These are phyloP conservation scores for Gossypium australe DNA, from an alignment of 345 rosid genomes.

Conservation along the genomic window DNA sequence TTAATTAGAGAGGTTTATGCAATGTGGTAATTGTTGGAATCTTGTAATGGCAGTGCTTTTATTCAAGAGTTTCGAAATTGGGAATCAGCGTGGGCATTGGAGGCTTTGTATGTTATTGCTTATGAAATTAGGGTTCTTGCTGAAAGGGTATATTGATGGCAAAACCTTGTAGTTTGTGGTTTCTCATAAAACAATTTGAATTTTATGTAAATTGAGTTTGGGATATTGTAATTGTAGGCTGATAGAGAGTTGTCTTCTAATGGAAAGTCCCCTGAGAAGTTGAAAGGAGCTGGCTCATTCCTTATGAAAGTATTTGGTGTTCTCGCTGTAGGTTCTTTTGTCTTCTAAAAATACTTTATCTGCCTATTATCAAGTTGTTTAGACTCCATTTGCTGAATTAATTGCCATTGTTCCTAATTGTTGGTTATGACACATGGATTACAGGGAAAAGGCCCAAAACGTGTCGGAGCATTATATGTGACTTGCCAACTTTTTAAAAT, in stretches of 20 bases:
- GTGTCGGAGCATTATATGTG: conserved; percentile 90
- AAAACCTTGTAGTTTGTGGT: background rate
- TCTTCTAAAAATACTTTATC: background rate
- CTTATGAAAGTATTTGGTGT: conserved; percentile 95
- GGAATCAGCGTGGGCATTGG: conserved; percentile 97
- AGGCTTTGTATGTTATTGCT: conserved; percentile 73
- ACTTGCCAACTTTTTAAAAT: conserved; percentile 93
- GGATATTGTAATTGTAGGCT: conserved; percentile 47
- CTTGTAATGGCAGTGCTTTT: conserved; percentile 54
- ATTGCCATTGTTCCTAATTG: conserved; percentile 5
- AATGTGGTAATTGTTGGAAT: background rate
- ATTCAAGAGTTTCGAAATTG: conserved; percentile 98
- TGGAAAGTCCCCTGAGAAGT: conserved; percentile 90
- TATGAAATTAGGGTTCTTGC: conserved; percentile 95
- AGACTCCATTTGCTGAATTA: conserved; percentile 6
- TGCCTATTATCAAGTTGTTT: conserved; percentile 9
- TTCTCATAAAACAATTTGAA: background rate
- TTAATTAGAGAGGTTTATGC: background rate
- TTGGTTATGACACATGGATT: conserved; percentile 13
- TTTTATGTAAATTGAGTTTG: background rate
- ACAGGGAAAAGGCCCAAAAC: conserved; percentile 93
- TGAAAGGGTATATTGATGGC: conserved; percentile 61
- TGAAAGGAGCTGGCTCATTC: conserved; percentile 93
- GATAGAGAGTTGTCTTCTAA: conserved; percentile 68
- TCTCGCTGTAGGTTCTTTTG: conserved; percentile 69